Percentiles rank a stretch among this genome's conserved stretches.
Conservation (phyloP, 1,139 yeast species). For the Magnusiomyces tetraspermus region DNA sequence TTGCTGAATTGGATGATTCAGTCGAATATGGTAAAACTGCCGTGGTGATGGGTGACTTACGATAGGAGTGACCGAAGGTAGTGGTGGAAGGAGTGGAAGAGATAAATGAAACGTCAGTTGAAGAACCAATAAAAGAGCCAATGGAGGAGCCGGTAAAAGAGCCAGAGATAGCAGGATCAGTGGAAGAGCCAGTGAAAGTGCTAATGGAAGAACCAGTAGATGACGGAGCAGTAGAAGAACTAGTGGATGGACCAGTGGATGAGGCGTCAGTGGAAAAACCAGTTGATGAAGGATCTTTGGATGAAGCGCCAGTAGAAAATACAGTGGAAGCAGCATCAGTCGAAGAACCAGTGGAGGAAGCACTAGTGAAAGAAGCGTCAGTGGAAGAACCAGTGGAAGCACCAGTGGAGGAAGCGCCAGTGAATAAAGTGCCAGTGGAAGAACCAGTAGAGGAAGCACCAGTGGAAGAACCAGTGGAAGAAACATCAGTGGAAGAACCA, state of each 20-base stretch:
- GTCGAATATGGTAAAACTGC: neutral
- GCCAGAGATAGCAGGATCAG: neutral
- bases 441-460: conserved; percentile 1
- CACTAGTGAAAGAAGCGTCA: neutral
- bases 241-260: neutral
- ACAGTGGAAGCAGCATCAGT: neutral
- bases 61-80: neutral
- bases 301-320: too few species aligned
- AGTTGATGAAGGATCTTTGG: neutral
- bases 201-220: neutral
- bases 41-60: too few species aligned
- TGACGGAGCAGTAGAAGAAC: neutral
- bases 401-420: neutral
- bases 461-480: neutral
- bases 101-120: neutral
- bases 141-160: neutral
- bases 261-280: neutral
- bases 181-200: neutral
- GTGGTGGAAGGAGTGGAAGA: neutral
- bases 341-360: neutral
- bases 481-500: neutral
- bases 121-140: neutral
- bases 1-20: neutral
- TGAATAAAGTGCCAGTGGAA: neutral
- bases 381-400: neutral